Evolutionary conservation across 345 rosid species (phyloP).

Genomic region (Nasturtium officinale): DNA sequence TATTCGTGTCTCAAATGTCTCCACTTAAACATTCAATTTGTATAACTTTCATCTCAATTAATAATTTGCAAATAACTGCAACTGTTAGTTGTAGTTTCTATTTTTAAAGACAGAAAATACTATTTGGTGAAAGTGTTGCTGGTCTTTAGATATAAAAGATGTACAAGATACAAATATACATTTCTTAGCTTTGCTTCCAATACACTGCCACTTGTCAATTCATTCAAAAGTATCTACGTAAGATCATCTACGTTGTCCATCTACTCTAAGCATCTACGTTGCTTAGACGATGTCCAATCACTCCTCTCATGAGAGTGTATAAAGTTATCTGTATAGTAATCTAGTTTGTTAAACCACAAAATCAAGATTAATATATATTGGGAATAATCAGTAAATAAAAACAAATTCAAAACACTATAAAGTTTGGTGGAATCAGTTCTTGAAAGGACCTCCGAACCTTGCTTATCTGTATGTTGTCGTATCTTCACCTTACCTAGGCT

Average conservation of each 20-base stretch:
- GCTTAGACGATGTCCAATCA: too few relatives aligned
- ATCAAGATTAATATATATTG: slow-evolving; percentile 16
- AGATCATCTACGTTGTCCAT: too few relatives aligned
- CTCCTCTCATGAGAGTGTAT: too few relatives aligned
- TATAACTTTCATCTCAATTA: neutral
- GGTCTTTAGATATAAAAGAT: too few relatives aligned
- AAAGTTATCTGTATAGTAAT: slow-evolving; percentile 26
- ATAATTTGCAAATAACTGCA: neutral
- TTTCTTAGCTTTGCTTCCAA: too few relatives aligned
- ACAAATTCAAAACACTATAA: slow-evolving; percentile 14
- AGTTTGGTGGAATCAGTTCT: slow-evolving; percentile 42
- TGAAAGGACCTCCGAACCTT: slow-evolving; percentile 42
- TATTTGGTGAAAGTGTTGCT: too few relatives aligned
- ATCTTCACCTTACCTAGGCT: slow-evolving; percentile 43
- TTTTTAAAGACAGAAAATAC: neutral
- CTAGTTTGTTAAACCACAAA: slow-evolving; percentile 39
- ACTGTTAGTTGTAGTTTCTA: neutral
- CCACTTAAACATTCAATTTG: neutral
- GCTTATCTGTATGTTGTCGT: slow-evolving; percentile 34
- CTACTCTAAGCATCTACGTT: too few relatives aligned
- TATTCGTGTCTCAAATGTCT: neutral
- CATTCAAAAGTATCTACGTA: neutral
- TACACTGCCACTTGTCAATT: too few relatives aligned
- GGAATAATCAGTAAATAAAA: slow-evolving; percentile 7
- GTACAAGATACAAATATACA: too few relatives aligned